Base-by-base conservation (phyloP, 768 basidiomycete species). In the Cyclocybe aegerita region DNA sequence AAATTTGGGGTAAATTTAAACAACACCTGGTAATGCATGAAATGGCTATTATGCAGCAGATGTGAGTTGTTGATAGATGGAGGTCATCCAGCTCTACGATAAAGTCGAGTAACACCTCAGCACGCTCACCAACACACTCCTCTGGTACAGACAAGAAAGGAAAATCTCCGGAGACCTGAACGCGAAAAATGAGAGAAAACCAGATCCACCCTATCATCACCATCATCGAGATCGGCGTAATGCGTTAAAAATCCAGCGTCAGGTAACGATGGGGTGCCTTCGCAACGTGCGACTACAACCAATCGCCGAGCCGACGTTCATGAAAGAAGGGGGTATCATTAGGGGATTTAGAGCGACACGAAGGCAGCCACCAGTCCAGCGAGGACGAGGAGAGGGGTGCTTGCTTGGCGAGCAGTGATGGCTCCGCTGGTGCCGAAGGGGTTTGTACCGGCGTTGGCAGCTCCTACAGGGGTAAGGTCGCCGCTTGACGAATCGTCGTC, bases 381-480 rank as follows among this genome's bases (percentile, higher is more conserved):
- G 53, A 79, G 57, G 43, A 67, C 65, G 59, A 78, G 61, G 58
- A 73, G 56, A 52, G 78, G 74, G 34, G 66, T 58, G 64, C 66
- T 74, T 57, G 69, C 63, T 58, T 71, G 73, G 60, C 66, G 73
- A 31, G 62, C 56, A 12, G 69, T 59, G 38, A 64, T 49, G 34
- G 71, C 72, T 44, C 67, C 68, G 45, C 54, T 57, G 48, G 65
- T 68, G 45, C 53, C 50, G 53, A 72, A 58, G 15, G 69, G 68
- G 54, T 71, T 67, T 44, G 61, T 62, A n/a, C 71, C 76, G 11
- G 75, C 74, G 48, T 77, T 75, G 44, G 73, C 72, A 37, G 76
- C 77, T 43, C 78, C 79, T 33, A 78, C 65, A 39, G 77, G 70
- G 7, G 49, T 48, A 16, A 62, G 43, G 32, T 56, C 50, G 12